Conservation (phyloP, 495 filamentous ascomycete genomes). For the Penicillium crystallinum region DNA sequence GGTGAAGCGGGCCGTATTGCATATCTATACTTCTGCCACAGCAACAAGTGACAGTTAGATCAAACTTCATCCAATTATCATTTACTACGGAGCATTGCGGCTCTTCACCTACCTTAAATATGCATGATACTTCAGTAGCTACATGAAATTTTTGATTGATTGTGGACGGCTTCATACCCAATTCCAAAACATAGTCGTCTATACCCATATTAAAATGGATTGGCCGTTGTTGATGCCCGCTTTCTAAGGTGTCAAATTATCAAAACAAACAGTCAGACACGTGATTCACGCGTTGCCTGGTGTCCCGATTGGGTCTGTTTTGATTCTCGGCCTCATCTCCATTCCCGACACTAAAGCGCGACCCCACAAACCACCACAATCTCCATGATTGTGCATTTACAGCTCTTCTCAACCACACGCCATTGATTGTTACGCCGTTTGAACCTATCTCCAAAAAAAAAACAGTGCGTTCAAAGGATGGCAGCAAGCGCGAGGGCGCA, state of each 20-base stretch:
- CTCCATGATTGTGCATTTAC: conserved; percentile 8
- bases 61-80: too few relatives aligned
- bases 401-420: background rate
- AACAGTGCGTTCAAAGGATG: conserved; percentile 43
- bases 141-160: too few relatives aligned
- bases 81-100: too few relatives aligned
- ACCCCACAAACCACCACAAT: conserved; percentile 3
- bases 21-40: too few relatives aligned
- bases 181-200: too few relatives aligned
- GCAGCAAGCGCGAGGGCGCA: conserved; percentile 42
- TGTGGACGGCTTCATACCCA: too few relatives aligned
- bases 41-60: too few relatives aligned
- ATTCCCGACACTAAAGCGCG: conserved; percentile 10
- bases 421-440: background rate
- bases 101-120: too few relatives aligned
- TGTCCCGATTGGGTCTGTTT: conserved; percentile 21
- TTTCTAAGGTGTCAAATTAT: background rate
- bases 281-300: conserved; percentile 22
- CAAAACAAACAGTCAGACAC: conserved; percentile 3
- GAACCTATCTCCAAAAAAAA: background rate
- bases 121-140: too few relatives aligned
- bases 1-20: too few relatives aligned
- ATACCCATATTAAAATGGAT: too few relatives aligned
- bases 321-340: conserved; percentile 15
- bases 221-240: too few relatives aligned